Conservation (phyloP, 768 basidiomycete species). For the Mycena belliarum region DNA sequence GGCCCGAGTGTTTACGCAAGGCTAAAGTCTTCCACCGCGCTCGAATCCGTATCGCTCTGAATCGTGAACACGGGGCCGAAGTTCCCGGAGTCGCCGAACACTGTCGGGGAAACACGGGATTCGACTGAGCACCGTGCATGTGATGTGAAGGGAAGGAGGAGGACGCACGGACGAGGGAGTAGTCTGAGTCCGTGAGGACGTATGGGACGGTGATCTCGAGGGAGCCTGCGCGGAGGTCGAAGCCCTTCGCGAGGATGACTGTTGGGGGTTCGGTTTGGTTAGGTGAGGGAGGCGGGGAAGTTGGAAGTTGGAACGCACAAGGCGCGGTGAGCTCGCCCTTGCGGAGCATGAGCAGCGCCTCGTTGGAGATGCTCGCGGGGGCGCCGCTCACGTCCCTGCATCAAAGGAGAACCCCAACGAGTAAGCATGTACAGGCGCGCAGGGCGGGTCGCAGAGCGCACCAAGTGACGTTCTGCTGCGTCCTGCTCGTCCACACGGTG, state of each 20-base stretch:
- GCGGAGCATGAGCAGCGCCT: constrained; percentile 11
- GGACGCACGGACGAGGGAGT: constrained; percentile 28
- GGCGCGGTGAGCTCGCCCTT: constrained; percentile 6
- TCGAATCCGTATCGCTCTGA: constrained; percentile 9
- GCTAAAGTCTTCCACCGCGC: too few relatives aligned
- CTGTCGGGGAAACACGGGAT: constrained; percentile 22
- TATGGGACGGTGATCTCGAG: constrained; percentile 22
- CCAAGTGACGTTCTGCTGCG: constrained; percentile 31
- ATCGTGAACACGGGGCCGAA: constrained; percentile 30
- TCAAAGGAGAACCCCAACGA: not conserved
- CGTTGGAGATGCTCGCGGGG: constrained; percentile 29
- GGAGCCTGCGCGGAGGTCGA: constrained; percentile 23
- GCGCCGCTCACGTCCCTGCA: constrained; percentile 25
- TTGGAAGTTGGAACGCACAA: too few relatives aligned
- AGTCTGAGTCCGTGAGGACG: constrained; percentile 19
- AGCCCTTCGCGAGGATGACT: constrained; percentile 22
- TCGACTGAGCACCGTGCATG: not conserved
- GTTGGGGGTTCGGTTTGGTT: too few relatives aligned
- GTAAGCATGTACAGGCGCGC: not conserved
- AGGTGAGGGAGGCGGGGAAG: too few relatives aligned
- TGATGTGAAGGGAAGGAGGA: too few relatives aligned
- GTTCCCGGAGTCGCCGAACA: constrained; percentile 37
- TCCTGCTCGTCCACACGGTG: constrained; percentile 27
- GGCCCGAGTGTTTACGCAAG: too few relatives aligned
- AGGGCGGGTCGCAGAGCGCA: constrained; percentile 12